These are phyloP conservation scores for Alnus rubra DNA, from an alignment of 306 rosid genomes.

Conservation along the genomic window DNA sequence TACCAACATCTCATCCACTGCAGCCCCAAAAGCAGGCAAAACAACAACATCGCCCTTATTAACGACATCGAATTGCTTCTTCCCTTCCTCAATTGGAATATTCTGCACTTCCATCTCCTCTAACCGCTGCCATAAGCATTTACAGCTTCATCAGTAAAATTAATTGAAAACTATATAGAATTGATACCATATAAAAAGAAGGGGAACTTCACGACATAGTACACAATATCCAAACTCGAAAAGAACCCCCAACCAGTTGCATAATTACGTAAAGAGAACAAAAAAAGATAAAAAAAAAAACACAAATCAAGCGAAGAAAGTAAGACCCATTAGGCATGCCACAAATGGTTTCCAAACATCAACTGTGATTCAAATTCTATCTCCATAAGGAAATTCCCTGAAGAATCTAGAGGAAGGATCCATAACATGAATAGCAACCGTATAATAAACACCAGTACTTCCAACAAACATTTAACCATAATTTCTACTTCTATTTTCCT, in stretches of 20 bases:
- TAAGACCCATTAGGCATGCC: background rate
- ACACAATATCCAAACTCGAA: background rate
- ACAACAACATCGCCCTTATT: slow-evolving; percentile 83
- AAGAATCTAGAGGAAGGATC: background rate
- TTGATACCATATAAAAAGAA: background rate
- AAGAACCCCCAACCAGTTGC: background rate
- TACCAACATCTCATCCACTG: slow-evolving; percentile 90
- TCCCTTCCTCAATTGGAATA: slow-evolving; percentile 65
- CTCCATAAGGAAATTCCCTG: background rate
- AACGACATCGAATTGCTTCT: slow-evolving; percentile 78
- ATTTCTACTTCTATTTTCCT: background rate
- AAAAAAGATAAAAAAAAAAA: background rate
- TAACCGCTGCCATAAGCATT: slow-evolving; percentile 53
- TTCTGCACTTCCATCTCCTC: slow-evolving; percentile 85
- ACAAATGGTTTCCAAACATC: background rate
- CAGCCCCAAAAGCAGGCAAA: slow-evolving; percentile 99
- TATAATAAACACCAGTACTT: background rate
- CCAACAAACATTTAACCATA: background rate
- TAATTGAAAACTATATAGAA: background rate
- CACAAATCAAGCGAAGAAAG: background rate
- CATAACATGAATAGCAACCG: background rate
- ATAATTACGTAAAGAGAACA: background rate
- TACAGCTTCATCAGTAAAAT: background rate
- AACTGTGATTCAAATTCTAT: background rate
- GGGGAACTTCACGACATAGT: background rate